A percentile compares a stretch with the other conserved stretches of the same genome.
Conservation (phyloP, 331 rosid genomes). For the Rhamnella rubrinervis region DNA sequence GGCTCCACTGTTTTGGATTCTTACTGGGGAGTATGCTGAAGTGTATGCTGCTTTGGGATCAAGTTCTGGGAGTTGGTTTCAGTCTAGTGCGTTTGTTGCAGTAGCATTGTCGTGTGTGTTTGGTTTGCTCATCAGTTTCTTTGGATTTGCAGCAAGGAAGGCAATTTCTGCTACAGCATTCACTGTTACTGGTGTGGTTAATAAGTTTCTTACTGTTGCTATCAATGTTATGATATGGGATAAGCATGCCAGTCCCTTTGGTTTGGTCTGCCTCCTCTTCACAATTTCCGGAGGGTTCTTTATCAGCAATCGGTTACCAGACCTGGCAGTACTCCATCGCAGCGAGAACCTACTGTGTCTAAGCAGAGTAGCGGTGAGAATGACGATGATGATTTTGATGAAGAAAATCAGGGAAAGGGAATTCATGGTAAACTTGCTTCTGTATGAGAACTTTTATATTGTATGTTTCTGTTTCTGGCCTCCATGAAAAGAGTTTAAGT, state of each 20-base stretch:
- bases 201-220: constrained; percentile 86
- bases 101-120: constrained; percentile 76
- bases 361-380: constrained; percentile 42
- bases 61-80: constrained; percentile 45
- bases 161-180: constrained; percentile 92
- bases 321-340: constrained; percentile 33
- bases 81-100: constrained; percentile 44
- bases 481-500: constrained; percentile 20
- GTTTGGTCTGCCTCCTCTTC: constrained; percentile 76
- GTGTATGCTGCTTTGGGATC: constrained; percentile 61
- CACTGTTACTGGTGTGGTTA: constrained; percentile 93
- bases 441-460: constrained; percentile 39
- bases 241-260: constrained; percentile 87
- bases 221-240: constrained; percentile 89
- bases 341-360: constrained; percentile 34
- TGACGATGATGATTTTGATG: constrained; percentile 33
- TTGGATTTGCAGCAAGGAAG: constrained; percentile 89
- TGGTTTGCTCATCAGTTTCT: constrained; percentile 91
- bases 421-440: constrained; percentile 49
- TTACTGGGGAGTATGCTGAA: constrained; percentile 77
- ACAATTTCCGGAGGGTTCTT: constrained; percentile 84
- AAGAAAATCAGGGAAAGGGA: constrained; percentile 47
- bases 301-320: constrained; percentile 87
- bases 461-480: constrained; percentile 15
- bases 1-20: constrained; percentile 75